Evolutionary conservation across 148 eudicot genomes (phyloP).

Genomic region (Dysphania ambrosioides): DNA sequence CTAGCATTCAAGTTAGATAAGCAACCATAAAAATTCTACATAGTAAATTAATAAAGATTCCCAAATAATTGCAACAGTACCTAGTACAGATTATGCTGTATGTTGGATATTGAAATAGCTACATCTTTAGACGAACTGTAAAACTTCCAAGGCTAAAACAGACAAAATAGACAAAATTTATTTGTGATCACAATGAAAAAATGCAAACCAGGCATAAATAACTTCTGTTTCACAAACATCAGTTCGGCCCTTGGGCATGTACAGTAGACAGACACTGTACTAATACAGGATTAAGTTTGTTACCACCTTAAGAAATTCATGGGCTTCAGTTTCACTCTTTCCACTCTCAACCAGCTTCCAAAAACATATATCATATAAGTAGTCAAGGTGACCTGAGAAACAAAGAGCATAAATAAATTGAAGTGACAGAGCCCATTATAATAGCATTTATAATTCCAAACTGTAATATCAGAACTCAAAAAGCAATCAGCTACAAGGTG

Average conservation of each 20-base stretch:
- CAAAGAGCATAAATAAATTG: background rate
- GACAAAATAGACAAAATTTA: background rate
- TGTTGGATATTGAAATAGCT: background rate
- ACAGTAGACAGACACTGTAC: background rate
- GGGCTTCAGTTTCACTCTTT: slow-evolving; percentile 59
- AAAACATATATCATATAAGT: slow-evolving; percentile 65
- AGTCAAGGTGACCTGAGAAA: slow-evolving; percentile 61
- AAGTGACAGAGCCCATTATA: background rate
- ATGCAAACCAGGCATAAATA: background rate
- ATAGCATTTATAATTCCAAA: background rate
- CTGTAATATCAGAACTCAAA: background rate
- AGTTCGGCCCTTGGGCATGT: background rate
- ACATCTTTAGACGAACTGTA: background rate
- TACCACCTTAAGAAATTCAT: slow-evolving; percentile 52
- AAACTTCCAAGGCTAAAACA: background rate
- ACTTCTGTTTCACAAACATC: background rate
- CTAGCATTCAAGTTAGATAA: too few species aligned
- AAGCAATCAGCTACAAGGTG: background rate
- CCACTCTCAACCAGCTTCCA: slow-evolving; percentile 67
- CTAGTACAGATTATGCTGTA: too few species aligned
- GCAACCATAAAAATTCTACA: too few species aligned
- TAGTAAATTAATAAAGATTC: background rate
- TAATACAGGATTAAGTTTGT: background rate
- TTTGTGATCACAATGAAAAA: background rate
- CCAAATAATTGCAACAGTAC: background rate